phyloP scores from a whole-genome alignment of 371 early-diverging fungal species.

The Parasitella parasitica region DNA sequence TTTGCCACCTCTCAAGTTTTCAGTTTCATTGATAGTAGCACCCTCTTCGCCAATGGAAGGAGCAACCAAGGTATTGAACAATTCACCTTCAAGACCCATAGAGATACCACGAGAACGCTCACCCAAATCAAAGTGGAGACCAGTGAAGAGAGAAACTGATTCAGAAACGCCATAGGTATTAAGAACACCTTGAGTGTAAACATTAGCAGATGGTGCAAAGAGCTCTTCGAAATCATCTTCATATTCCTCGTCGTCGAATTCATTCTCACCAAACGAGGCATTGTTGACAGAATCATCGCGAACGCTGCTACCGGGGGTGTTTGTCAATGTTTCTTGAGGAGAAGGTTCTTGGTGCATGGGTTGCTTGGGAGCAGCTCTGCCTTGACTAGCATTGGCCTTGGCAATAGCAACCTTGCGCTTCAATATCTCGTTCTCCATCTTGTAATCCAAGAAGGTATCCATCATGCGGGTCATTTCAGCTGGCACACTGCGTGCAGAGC shows the following conservation, averaged over 20 bases:
- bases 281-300: not conserved
- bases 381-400: constrained; percentile 2
- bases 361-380: not conserved
- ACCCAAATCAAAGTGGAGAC: constrained; percentile 38
- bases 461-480: constrained; percentile 33
- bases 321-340: constrained; percentile 1
- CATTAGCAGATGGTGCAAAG: constrained; percentile 21
- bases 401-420: not conserved
- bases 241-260: constrained; percentile 18
- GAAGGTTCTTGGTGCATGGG: not conserved
- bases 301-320: not conserved
- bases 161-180: constrained; percentile 27
- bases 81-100: constrained; percentile 34
- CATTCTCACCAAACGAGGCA: not conserved
- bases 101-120: constrained; percentile 46
- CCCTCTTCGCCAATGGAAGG: constrained; percentile 11
- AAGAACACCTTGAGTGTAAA: constrained; percentile 40
- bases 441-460: constrained; percentile 44
- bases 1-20: constrained; percentile 17
- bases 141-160: constrained; percentile 39
- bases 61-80: constrained; percentile 18
- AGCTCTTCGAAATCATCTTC: constrained; percentile 21
- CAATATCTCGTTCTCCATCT: constrained; percentile 48
- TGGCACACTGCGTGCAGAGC: constrained; percentile 39
- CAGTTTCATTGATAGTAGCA: not conserved